A percentile compares a stretch with the other conserved stretches of the same genome.
phyloP scores from a whole-genome alignment of 495 filamentous ascomycete genomes.

The Xanthoparmelia taractica region DNA sequence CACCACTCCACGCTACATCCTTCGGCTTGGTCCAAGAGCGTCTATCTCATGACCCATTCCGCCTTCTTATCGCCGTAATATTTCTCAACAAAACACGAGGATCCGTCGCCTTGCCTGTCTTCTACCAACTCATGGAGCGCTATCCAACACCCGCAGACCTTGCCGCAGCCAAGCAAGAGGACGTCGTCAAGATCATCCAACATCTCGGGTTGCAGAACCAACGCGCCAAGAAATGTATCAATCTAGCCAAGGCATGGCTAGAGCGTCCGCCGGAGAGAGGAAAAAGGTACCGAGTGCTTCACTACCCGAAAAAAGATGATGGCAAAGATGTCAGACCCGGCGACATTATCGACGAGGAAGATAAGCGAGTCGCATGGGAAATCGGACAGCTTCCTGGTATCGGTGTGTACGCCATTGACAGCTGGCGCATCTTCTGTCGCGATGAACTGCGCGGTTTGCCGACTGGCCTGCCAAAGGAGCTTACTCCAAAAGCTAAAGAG shows the following conservation, averaged over 20 bases:
- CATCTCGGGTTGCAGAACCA: conserved; percentile 69
- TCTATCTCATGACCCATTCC: conserved; percentile 61
- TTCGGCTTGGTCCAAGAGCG: conserved; percentile 85
- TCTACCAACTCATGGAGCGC: conserved; percentile 55
- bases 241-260: conserved; percentile 65
- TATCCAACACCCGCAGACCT: conserved; percentile 64
- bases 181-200: conserved; percentile 55
- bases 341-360: conserved; percentile 40
- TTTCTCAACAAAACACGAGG: conserved; percentile 80
- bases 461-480: conserved; percentile 24
- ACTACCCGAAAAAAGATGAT: conserved; percentile 56
- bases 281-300: conserved; percentile 54
- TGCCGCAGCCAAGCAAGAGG: conserved; percentile 47
- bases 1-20: conserved; percentile 48
- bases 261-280: conserved; percentile 49
- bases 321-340: conserved; percentile 46
- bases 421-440: conserved; percentile 89
- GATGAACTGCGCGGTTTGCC: conserved; percentile 59
- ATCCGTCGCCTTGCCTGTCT: conserved; percentile 65
- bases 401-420: conserved; percentile 81
- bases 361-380: conserved; percentile 60
- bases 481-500: conserved; percentile 28
- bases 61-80: conserved; percentile 64
- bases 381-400: conserved; percentile 77
- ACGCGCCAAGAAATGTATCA: conserved; percentile 53